Evolutionary conservation across 495 filamentous ascomycete genomes (phyloP), one percentile per base, ranked within the genome.

Genomic region (Penicillium paradoxum): DNA sequence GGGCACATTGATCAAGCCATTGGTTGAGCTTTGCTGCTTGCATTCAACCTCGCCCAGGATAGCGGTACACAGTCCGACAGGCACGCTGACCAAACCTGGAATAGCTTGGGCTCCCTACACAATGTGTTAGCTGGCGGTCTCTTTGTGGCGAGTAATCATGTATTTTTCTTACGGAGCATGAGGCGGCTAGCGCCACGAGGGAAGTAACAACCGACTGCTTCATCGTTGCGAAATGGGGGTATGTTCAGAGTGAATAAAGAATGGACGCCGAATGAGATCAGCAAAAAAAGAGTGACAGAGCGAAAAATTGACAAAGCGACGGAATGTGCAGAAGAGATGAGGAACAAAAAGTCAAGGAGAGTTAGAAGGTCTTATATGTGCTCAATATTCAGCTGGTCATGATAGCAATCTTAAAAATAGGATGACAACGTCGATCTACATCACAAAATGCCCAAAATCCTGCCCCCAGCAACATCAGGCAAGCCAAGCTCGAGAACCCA

Each of bases 201-300:
- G 65, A 59, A 30, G 63, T 38, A n/a, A 66, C 48, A 43, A 66
- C 42, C 22, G 65, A 62, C 38, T 62, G 59, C 58, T 68, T 68
- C 65, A 68, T 68, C 40, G 51, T 66, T 49, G n/a, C 33, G n/a
- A 48, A 4, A 8, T 42, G 7, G 25, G 41, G 15, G 10, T 44
- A 43, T 43, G 3, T 19, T 17, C 24, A 27, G n/a, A 14, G 0
- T 25, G 22, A 38, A 14, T 19, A 49, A 49, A 39, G 46, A 49
- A 49, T 27, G 46, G 46, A 49, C 46, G 46, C 46, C 39, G 46
- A 39, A 38, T 30, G 8, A 49, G 7, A 48, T 2, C 46, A 39
- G 46, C 46, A 34, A 27, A 36, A 34, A 49, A 39, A 17, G 46
- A 49, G 33, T 39, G 46, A 45, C 42, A 18, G 25, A 9, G 18